A percentile compares a stretch with the other conserved stretches of the same genome.
These are phyloP conservation scores for Alternaria solani DNA, from an alignment of 2,329 filamentous ascomycete species.

Conservation along the genomic window DNA sequence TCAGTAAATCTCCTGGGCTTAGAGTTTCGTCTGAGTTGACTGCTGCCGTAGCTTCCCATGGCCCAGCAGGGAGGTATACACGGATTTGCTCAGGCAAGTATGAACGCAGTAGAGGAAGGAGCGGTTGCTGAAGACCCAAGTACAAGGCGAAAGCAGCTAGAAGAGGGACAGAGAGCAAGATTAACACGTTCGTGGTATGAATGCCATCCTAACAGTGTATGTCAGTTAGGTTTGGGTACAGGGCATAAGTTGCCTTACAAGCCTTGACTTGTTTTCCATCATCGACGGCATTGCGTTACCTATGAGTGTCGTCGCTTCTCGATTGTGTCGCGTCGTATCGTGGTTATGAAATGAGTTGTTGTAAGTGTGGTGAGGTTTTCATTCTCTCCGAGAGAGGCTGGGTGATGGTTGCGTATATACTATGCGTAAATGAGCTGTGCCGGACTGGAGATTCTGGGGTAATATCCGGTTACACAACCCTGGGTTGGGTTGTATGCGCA, in stretches of 20 bases:
- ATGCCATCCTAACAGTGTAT: not conserved
- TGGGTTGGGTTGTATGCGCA: not conserved
- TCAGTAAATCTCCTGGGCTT: not conserved
- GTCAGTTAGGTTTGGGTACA: not conserved
- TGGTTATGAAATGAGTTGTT: not conserved
- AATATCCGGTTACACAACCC: not conserved
- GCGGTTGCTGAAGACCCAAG: not conserved
- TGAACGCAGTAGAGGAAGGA: constrained; percentile 7
- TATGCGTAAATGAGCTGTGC: not conserved
- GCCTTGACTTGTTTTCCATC: not conserved
- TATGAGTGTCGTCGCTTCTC: not conserved
- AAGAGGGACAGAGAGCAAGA: not conserved
- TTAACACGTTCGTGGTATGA: not conserved
- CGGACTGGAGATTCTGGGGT: not conserved
- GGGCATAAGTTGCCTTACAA: not conserved
- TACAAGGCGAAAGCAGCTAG: not conserved
- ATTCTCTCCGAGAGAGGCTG: not conserved
- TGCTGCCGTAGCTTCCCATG: not conserved
- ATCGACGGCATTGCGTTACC: not conserved
- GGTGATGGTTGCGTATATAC: not conserved
- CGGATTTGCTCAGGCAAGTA: constrained; percentile 15
- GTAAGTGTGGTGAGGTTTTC: no score
- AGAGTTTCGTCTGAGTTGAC: not conserved
- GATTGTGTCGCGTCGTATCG: not conserved
- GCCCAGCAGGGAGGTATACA: constrained; percentile 3